Evolutionary conservation across 208 protist genomes (phyloP).

Genomic region (Wallacemonas rigidus): DNA sequence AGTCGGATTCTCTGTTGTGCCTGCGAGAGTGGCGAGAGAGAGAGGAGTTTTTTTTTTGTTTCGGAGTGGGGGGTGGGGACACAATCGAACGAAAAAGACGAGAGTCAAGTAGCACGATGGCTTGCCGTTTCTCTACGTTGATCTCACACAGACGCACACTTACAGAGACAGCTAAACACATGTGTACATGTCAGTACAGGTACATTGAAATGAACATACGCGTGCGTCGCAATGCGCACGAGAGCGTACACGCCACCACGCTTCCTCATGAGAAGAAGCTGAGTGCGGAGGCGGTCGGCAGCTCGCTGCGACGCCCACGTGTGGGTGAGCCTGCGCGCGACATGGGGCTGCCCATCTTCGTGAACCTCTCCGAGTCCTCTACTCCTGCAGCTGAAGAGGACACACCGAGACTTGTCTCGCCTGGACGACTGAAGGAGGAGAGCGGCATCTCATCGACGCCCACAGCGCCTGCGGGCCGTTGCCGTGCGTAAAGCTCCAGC

Average conservation of each 20-base stretch:
- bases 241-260: too few species aligned
- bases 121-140: not conserved
- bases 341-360: not conserved
- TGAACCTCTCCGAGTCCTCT: not conserved
- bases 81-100: slow-evolving; percentile 11
- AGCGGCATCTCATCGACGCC: not conserved
- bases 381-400: not conserved
- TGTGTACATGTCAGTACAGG: too few species aligned
- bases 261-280: slow-evolving; percentile 1
- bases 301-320: not conserved
- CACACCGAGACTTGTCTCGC: not conserved
- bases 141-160: too few species aligned
- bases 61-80: not conserved
- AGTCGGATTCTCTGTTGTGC: too few species aligned
- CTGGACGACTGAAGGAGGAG: too few species aligned
- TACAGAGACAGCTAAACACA: too few species aligned
- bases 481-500: not conserved
- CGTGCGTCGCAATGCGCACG: too few species aligned
- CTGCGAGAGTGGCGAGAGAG: too few species aligned
- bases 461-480: not conserved
- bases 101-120: not conserved
- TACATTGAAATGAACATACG: too few species aligned
- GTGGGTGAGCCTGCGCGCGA: not conserved
- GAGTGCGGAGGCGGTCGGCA: not conserved
- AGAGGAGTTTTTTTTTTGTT: slow-evolving; percentile 14